A percentile compares a stretch with the other conserved stretches of the same genome.
phyloP scores from a whole-genome alignment of 2,329 filamentous ascomycete species.

The Ascochyta fabae region DNA sequence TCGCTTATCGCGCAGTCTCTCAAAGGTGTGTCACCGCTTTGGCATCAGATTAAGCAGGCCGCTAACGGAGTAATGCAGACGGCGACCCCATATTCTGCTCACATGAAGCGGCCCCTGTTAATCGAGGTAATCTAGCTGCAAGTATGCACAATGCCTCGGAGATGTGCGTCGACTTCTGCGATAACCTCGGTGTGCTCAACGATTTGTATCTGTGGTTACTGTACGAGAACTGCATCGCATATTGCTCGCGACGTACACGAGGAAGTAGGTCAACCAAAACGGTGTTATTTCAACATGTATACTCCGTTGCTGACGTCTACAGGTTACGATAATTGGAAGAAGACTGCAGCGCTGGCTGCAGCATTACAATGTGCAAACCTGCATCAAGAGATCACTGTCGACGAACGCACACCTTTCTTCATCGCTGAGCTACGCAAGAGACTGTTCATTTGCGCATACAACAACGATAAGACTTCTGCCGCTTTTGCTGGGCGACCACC shows the following conservation, averaged over 20 bases:
- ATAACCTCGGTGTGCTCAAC: conserved; percentile 40
- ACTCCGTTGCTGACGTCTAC: background rate
- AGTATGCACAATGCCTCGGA: conserved; percentile 38
- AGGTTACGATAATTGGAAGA: conserved; percentile 43
- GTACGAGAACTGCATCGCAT: conserved; percentile 38
- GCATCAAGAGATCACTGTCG: conserved; percentile 43
- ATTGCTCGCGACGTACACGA: conserved; percentile 36
- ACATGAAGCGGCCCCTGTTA: conserved; percentile 34
- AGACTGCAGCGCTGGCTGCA: conserved; percentile 38
- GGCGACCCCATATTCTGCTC: conserved; percentile 43
- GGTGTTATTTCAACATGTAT: no score
- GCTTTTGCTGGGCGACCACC: conserved; percentile 64
- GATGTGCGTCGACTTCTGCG: conserved; percentile 42
- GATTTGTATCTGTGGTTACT: conserved; percentile 46
- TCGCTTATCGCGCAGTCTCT: conserved; percentile 45
- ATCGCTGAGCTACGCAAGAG: conserved; percentile 45
- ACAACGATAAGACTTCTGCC: conserved; percentile 58
- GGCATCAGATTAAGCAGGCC: background rate
- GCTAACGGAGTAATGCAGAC: conserved; percentile 25
- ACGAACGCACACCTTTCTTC: conserved; percentile 46
- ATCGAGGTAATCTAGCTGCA: conserved; percentile 32
- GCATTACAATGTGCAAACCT: conserved; percentile 47
- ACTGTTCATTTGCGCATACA: conserved; percentile 41
- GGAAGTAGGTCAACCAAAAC: conserved; percentile 30
- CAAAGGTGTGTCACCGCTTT: conserved; percentile 25